Base-by-base conservation (phyloP, 306 rosid species). In the Inga leiocalycina region DNA sequence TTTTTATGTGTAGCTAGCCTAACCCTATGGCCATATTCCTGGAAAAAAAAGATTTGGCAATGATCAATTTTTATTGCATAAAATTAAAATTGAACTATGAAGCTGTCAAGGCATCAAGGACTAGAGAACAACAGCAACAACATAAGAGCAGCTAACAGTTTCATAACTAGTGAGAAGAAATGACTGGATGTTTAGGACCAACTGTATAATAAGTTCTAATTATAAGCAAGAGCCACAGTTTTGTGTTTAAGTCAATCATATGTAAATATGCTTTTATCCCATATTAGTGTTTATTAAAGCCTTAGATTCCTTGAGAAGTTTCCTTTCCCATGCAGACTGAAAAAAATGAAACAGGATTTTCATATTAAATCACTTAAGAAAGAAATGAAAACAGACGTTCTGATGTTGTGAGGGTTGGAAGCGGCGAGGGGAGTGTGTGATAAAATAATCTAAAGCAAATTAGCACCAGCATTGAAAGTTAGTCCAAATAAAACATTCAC, bases 1-100 rank as follows among this genome's bases (percentile, higher is more conserved):
- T 93, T 96, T 79, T 89, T 91, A 87, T 96, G 99, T 66, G 94
- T 93, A 56, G 99, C 99, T 74, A 93, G 88, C 92, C 99, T 91
- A 87, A 96, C 91, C 80, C 99, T 86, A 79, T 96, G 99, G 49
- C 99, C 99, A 65, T 85, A 83, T 79, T 83, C 97, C 99, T 93
- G 97, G 83, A 86, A 89, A 84, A 54, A 84, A 54, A 82, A 82
- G 83, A 85, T 62, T 81, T 77, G 72, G 82, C 51, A 41, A 81
- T 64, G 81, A 65, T 78, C 74, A 86, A 74, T 22, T 51, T 69
- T 70, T 62, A 82, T 71, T 84, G 59, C 64, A 59, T 66, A 75
- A 54, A 61, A 79, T 37, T 61, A 61, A 65, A 70, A 75, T 43
- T 20, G 64, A 49, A 32, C 39, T 67, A 54, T 76, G 72, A 62